These are phyloP conservation scores for Tetraselmis chui DNA, from an alignment of 139 green algal species.

Conservation along the genomic window DNA sequence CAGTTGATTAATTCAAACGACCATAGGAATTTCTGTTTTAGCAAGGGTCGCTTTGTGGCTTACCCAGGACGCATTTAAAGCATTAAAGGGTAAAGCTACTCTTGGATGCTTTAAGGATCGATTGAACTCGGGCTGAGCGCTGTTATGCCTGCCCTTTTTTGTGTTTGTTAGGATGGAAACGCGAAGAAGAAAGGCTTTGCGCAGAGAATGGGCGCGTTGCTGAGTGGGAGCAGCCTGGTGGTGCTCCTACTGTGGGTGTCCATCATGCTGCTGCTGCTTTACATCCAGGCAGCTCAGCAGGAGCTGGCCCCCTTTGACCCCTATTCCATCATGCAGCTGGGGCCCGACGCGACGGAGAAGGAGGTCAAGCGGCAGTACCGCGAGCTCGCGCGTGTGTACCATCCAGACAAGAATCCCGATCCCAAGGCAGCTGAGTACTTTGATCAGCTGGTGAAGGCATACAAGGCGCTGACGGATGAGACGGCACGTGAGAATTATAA, in stretches of 20 bases:
- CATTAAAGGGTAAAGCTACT: too few species aligned
- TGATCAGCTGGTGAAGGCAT: slow-evolving; percentile 29
- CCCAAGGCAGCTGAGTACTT: slow-evolving; percentile 74
- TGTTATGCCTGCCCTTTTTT: background rate
- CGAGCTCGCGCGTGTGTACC: slow-evolving; percentile 65
- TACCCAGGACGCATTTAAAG: too few species aligned
- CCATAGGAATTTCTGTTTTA: too few species aligned
- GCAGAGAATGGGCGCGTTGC: background rate
- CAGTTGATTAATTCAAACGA: too few species aligned
- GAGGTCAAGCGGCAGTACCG: slow-evolving; percentile 82
- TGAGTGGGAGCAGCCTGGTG: slow-evolving; percentile 37
- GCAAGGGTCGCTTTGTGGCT: too few species aligned
- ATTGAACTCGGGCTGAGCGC: slow-evolving; percentile 7
- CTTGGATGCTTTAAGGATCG: too few species aligned
- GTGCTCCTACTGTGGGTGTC: slow-evolving; percentile 51
- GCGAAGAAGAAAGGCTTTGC: slow-evolving; percentile 3
- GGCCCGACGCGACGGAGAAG: slow-evolving; percentile 35
- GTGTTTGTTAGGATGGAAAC: slow-evolving; percentile 2
- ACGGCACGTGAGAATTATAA: slow-evolving; percentile 72
- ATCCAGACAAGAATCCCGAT: slow-evolving; percentile 92
- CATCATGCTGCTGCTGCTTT: slow-evolving; percentile 42
- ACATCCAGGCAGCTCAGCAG: slow-evolving; percentile 33
- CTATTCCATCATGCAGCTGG: slow-evolving; percentile 78
- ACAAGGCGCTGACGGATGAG: slow-evolving; percentile 60
- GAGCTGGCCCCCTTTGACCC: slow-evolving; percentile 75